Evolutionary conservation across 2,329 filamentous ascomycete species (phyloP).

Genomic region (Tricladium varicosporioides): DNA sequence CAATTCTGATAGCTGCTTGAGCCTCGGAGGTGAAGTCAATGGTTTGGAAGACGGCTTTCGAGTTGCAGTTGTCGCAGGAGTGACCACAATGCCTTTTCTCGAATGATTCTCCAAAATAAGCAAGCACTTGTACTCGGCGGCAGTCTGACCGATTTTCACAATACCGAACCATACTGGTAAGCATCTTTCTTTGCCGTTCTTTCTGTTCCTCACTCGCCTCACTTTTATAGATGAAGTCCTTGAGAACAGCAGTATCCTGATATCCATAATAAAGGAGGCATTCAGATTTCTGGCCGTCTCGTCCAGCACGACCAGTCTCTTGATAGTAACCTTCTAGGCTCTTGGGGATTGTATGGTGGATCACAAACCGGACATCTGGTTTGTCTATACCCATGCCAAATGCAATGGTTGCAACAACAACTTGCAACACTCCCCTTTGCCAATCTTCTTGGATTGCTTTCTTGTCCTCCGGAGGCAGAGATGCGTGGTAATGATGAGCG

Average conservation of each 20-base stretch:
- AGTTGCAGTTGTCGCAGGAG: constrained; percentile 87
- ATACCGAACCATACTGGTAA: constrained; percentile 79
- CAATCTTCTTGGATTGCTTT: constrained; percentile 68
- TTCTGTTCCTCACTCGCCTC: constrained; percentile 78
- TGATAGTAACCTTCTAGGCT: constrained; percentile 98
- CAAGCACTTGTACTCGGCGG: constrained; percentile 80
- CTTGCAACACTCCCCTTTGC: constrained; percentile 76
- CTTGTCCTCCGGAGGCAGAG: constrained; percentile 67
- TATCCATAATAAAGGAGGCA: constrained; percentile 91
- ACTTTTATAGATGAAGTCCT: constrained; percentile 78
- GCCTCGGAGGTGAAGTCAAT: constrained; percentile 77
- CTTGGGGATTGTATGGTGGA: constrained; percentile 90
- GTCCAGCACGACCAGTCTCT: constrained; percentile 90
- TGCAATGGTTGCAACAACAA: constrained; percentile 96
- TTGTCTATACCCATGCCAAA: constrained; percentile 99
- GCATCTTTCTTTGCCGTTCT: constrained; percentile 78
- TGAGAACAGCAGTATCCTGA: constrained; percentile 69
- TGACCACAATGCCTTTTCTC: constrained; percentile 66
- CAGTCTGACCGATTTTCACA: constrained; percentile 90
- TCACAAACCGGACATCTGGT: constrained; percentile 91
- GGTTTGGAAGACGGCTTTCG: constrained; percentile 65
- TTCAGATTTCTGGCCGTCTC: constrained; percentile 82
- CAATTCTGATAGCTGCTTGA: constrained; percentile 65
- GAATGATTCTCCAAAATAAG: constrained; percentile 93
- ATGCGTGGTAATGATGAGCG: constrained; percentile 84